Percentiles rank a stretch among this genome's conserved stretches.
phyloP scores from a whole-genome alignment of 192 early-diverging fungal species.

The Linnemannia exigua region DNA sequence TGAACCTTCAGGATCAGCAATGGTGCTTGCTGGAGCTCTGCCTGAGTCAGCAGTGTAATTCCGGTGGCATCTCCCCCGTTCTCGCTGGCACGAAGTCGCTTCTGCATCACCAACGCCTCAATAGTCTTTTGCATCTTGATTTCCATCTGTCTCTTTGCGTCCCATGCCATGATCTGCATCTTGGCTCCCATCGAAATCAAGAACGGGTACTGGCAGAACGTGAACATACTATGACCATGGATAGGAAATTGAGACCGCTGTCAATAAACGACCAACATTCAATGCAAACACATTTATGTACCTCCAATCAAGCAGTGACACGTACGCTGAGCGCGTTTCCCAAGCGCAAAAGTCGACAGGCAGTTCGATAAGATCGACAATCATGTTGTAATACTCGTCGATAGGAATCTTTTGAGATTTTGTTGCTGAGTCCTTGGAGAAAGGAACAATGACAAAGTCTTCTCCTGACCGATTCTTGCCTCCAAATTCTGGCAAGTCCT shows the following conservation, averaged over 20 bases:
- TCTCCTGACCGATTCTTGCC: constrained; percentile 25
- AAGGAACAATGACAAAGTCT: constrained; percentile 34
- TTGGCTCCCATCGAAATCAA: constrained; percentile 83
- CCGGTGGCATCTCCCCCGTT: constrained; percentile 21
- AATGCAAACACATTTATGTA: background rate
- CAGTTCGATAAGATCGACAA: constrained; percentile 79
- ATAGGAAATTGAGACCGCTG: background rate
- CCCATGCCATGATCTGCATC: constrained; percentile 81
- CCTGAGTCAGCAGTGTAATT: constrained; percentile 32
- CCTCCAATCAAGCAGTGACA: background rate
- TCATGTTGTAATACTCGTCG: constrained; percentile 89
- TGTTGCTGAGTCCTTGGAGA: constrained; percentile 74
- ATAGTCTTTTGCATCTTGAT: constrained; percentile 69
- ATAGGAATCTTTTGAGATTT: constrained; percentile 74
- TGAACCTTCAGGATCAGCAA: constrained; percentile 73
- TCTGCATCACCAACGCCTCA: constrained; percentile 34
- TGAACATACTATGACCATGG: constrained; percentile 71
- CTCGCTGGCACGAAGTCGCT: constrained; percentile 25
- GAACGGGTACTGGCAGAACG: constrained; percentile 90
- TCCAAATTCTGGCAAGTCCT: constrained; percentile 19
- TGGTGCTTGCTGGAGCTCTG: constrained; percentile 59
- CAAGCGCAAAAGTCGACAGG: constrained; percentile 82
- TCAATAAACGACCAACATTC: background rate
- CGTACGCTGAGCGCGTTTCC: constrained; percentile 72
- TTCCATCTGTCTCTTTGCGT: constrained; percentile 84